phyloP scores from a whole-genome alignment of 106 monocot species.

The Iris macrosiphon region DNA sequence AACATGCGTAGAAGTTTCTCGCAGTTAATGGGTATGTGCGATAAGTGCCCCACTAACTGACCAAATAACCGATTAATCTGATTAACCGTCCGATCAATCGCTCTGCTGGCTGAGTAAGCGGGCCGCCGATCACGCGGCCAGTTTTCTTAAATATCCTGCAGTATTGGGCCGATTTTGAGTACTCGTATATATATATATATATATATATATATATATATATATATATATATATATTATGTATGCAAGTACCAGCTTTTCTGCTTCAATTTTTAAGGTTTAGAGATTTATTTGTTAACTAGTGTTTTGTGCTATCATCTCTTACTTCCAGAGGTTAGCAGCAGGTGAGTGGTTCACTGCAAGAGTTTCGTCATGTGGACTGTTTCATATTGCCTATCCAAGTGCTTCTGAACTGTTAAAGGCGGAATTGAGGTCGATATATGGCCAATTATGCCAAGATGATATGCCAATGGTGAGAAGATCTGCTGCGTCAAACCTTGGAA shows the following conservation, averaged over 20 bases:
- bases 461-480: constrained; percentile 98
- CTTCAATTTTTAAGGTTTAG: background rate
- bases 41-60: no score
- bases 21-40: no score
- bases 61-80: no score
- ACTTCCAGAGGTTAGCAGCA: constrained; percentile 69
- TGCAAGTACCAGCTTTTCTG: background rate
- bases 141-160: background rate
- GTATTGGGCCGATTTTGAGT: no score
- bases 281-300: no score
- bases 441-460: constrained; percentile 87
- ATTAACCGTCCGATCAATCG: no score
- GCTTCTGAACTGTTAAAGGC: constrained; percentile 69
- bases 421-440: constrained; percentile 70
- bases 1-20: no score
- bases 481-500: constrained; percentile 85
- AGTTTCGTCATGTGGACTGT: constrained; percentile 83
- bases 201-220: background rate
- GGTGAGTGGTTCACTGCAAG: constrained; percentile 97
- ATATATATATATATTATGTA: background rate
- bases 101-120: no score
- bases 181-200: background rate
- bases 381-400: constrained; percentile 89
- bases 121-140: no score
- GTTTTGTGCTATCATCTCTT: background rate